phyloP scores from a whole-genome alignment of 2,329 filamentous ascomycete species.

The Calonectria hawksworthii region DNA sequence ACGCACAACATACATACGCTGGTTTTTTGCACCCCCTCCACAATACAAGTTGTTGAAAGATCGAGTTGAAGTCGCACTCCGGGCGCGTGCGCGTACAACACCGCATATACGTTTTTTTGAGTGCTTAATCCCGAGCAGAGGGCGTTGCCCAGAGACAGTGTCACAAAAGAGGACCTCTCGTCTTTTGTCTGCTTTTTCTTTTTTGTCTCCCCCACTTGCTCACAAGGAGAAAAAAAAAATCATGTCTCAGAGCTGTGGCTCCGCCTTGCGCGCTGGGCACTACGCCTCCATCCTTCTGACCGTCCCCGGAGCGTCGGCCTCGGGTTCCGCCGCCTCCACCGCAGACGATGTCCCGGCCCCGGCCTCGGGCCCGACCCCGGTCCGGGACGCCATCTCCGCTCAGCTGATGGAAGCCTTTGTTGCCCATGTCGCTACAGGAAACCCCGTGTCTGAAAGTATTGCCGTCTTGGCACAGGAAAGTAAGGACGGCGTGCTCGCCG shows the following conservation, averaged over 20 bases:
- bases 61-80: neutral
- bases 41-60: neutral
- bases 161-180: neutral
- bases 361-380: conserved; percentile 36
- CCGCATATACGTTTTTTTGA: neutral
- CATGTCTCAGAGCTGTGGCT: conserved; percentile 33
- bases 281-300: conserved; percentile 44
- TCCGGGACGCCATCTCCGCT: conserved; percentile 26
- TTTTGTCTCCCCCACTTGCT: neutral
- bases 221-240: neutral
- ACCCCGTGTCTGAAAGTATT: conserved; percentile 16
- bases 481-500: conserved; percentile 39
- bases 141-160: neutral
- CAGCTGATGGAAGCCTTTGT: conserved; percentile 38
- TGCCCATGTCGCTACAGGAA: conserved; percentile 23
- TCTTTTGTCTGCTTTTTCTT: neutral
- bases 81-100: conserved; percentile 4
- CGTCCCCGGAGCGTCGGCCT: conserved; percentile 19
- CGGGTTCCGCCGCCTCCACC: conserved; percentile 26
- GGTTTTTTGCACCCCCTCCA: conserved; percentile 6
- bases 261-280: conserved; percentile 40
- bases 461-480: conserved; percentile 15
- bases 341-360: conserved; percentile 27
- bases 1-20: conserved; percentile 22
- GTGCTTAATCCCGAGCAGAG: neutral